Base-by-base conservation (phyloP, 2,329 filamentous ascomycete species). In the Teratosphaeria zuluensis region DNA sequence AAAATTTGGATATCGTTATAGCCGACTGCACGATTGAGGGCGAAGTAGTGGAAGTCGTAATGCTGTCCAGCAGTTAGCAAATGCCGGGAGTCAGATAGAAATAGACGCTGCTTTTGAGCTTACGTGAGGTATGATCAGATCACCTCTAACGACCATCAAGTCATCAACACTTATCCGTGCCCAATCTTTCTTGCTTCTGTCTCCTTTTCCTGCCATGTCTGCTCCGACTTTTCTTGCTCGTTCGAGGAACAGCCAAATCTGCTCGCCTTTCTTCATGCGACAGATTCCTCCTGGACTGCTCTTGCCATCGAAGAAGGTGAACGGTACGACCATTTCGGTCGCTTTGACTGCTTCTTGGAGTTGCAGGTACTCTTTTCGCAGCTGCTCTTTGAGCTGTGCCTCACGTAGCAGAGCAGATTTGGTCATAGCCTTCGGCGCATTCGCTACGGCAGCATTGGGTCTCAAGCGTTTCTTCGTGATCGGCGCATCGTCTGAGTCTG, bases 11-110 rank as follows among this genome's bases (percentile, higher is more conserved):
- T 51, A 56, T 88, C 87, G 42, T 84, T 84, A n/a, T 89, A 86
- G 1, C 88, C 89, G 1, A 84, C 74, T 30, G 84, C 88, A 68
- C 87, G 90, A 73, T 97, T 96, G 73, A 95, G 87, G 71, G 96
- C 85, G 75, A 99, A 97, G 76, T 92, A 94, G 73, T 97, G 94
- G 72, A 99, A 91, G 64, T 97, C 92, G 71, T 95, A 96, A 74
- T 99, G 94, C 90, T 97, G 70, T 48, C 28, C 42, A 28, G 48
- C 24, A 2, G 56, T 72, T 58, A 72, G 63, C 51, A 53, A 42
- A 16, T 24, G 32, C 51, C 42, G 38, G 28, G 16, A 19, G 14
- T 32, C 12, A 7, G n/a, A n/a, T 42, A 33, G 33, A 35, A 4
- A 33, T 35, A 19, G 33, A 51, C 14, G 46, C 14, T 28, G 28